Conservation (phyloP, 1,284 basidiomycete genomes). For the Mycosarcoma mackinlayi region DNA sequence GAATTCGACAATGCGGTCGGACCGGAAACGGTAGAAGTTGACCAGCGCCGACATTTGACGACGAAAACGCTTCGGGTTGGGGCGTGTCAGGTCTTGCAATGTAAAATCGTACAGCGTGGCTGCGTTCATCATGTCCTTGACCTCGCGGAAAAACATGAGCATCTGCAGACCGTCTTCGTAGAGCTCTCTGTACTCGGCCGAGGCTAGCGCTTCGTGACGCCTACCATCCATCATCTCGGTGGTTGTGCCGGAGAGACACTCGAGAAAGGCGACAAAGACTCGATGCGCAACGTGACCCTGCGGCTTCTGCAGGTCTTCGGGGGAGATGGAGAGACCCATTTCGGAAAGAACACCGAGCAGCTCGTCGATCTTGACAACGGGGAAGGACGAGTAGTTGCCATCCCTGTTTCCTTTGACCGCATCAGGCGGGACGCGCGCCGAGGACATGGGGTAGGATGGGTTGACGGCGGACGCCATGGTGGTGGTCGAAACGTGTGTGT, state of each 20-base stretch:
- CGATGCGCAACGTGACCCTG: conserved; percentile 52
- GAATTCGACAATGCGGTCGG: conserved; percentile 71
- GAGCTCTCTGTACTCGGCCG: conserved; percentile 54
- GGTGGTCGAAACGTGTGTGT: neutral
- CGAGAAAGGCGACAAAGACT: conserved; percentile 60
- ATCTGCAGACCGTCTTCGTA: conserved; percentile 59
- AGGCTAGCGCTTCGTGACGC: conserved; percentile 37
- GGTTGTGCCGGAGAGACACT: conserved; percentile 55
- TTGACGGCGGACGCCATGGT: conserved; percentile 41
- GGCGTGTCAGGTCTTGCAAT: conserved; percentile 63
- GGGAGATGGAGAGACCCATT: conserved; percentile 52
- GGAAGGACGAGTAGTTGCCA: conserved; percentile 63
- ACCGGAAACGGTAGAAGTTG: conserved; percentile 67
- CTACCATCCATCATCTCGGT: conserved; percentile 58
- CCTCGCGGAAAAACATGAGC: conserved; percentile 62
- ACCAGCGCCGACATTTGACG: conserved; percentile 65
- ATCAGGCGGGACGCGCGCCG: conserved; percentile 40
- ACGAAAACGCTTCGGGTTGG: conserved; percentile 63
- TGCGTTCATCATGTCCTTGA: conserved; percentile 64
- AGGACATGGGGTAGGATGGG: conserved; percentile 37
- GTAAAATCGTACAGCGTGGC: conserved; percentile 63
- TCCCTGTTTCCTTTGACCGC: conserved; percentile 43
- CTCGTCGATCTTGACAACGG: conserved; percentile 57
- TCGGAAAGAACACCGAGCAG: conserved; percentile 58
- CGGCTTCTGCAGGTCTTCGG: conserved; percentile 59